These are phyloP conservation scores for Hymenoscyphus scutula DNA, from an alignment of 2,329 filamentous ascomycete genomes.

Conservation along the genomic window DNA sequence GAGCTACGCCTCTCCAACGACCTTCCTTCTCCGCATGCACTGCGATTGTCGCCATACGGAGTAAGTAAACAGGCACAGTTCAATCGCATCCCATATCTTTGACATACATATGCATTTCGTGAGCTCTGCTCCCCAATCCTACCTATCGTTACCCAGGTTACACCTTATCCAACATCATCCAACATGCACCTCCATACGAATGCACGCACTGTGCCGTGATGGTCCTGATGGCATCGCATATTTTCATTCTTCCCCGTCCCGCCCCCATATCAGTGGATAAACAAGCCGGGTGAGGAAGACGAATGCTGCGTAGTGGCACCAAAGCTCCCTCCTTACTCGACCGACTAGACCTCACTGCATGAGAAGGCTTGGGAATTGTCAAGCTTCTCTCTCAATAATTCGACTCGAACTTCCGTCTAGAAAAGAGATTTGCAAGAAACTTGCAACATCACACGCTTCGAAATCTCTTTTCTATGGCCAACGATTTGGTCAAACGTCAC, in stretches of 20 bases:
- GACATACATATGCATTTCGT: background rate
- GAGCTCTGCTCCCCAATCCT: background rate
- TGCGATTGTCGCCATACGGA: too few relatives aligned
- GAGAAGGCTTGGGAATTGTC: conserved; percentile 10
- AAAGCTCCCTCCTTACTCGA: conserved; percentile 8
- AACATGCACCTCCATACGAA: conserved; percentile 16
- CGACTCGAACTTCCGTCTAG: conserved; percentile 11
- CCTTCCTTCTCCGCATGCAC: background rate
- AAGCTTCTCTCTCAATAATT: conserved; percentile 7
- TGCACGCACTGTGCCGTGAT: conserved; percentile 20
- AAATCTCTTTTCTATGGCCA: conserved; percentile 7
- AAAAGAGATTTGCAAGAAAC: background rate
- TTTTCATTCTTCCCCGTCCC: conserved; percentile 15
- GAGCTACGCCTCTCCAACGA: conserved; percentile 1
- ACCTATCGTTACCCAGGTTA: conserved; percentile 6
- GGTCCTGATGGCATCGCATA: conserved; percentile 8
- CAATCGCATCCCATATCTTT: conserved; percentile 2
- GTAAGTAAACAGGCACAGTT: background rate
- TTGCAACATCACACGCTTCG: conserved; percentile 5
- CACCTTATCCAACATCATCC: conserved; percentile 15
- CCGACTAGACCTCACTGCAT: conserved; percentile 10
- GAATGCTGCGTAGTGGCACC: conserved; percentile 11
- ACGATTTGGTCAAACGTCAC: conserved; percentile 6
- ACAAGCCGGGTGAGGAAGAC: background rate
- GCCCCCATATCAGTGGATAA: conserved; percentile 21